A percentile compares a stretch with the other conserved stretches of the same genome.
phyloP scores from a whole-genome alignment of 139 green algal species.

The Picochlorum sp. region DNA sequence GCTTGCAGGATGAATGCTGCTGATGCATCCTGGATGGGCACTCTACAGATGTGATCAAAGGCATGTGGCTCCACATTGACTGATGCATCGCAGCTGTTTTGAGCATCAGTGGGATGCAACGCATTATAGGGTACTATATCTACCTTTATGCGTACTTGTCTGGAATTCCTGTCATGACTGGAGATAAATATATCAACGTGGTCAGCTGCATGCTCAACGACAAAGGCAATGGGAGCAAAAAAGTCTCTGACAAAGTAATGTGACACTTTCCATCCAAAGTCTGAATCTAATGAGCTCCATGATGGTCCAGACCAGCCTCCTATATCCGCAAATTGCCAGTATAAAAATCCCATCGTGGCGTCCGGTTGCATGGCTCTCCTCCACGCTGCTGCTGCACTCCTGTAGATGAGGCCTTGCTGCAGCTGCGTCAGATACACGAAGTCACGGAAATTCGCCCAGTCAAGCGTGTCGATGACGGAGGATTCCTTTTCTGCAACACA shows the following conservation, averaged over 20 bases:
- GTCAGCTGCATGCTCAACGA: not conserved
- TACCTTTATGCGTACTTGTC: no score
- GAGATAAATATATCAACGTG: no score
- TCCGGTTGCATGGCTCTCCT: constrained; percentile 32
- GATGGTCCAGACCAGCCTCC: constrained; percentile 48
- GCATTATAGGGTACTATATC: no score
- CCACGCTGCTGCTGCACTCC: constrained; percentile 50
- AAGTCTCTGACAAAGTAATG: constrained; percentile 39
- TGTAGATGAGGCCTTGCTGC: constrained; percentile 64
- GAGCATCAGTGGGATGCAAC: no score
- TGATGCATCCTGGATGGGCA: no score
- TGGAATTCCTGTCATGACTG: no score
- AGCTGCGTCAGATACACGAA: constrained; percentile 53
- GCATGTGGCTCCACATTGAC: no score
- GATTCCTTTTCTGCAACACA: not conserved
- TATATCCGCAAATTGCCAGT: constrained; percentile 80
- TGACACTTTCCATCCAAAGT: constrained; percentile 52
- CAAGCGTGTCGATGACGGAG: not conserved
- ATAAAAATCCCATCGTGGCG: constrained; percentile 69
- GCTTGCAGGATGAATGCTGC: no score
- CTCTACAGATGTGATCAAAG: no score
- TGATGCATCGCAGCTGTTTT: no score
- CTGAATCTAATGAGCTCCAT: constrained; percentile 53
- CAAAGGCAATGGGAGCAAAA: constrained; percentile 19
- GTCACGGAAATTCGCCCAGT: not conserved